These are phyloP conservation scores for Alloteropsis semialata DNA, from an alignment of 176 grass and related monocot species.

Conservation along the genomic window DNA sequence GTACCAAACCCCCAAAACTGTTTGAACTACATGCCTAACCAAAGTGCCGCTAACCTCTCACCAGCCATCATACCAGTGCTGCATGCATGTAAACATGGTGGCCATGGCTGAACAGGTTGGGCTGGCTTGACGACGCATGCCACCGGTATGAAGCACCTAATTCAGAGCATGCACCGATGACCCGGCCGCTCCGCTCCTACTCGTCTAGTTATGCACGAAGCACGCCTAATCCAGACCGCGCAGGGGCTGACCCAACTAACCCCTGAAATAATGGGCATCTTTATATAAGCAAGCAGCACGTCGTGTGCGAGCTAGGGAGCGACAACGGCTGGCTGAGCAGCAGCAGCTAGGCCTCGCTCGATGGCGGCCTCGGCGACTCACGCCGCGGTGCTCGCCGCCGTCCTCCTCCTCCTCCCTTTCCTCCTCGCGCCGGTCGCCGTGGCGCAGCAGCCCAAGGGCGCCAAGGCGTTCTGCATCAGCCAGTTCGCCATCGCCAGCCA, in stretches of 20 bases:
- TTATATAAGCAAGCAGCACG: slow-evolving; percentile 27
- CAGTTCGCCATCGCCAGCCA: slow-evolving; percentile 83
- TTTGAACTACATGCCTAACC: neutral
- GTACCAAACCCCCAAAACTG: neutral
- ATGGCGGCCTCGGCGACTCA: slow-evolving; percentile 35
- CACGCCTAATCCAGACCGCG: slow-evolving; percentile 3
- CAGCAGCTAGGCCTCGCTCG: neutral
- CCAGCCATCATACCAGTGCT: slow-evolving; percentile 6
- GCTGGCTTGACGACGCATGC: neutral
- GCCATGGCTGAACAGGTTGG: slow-evolving; percentile 28
- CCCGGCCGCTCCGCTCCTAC: slow-evolving; percentile 44
- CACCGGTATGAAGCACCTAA: slow-evolving; percentile 42
- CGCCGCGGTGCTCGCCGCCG: slow-evolving; percentile 20
- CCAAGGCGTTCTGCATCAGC: slow-evolving; percentile 67
- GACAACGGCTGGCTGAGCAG: neutral
- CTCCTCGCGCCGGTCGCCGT: slow-evolving; percentile 14
- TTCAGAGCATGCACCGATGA: slow-evolving; percentile 30
- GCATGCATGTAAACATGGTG: slow-evolving; percentile 4
- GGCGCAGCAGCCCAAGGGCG: slow-evolving; percentile 36
- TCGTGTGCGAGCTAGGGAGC: neutral
- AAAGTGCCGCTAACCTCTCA: slow-evolving; percentile 10
- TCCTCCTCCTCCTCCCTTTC: slow-evolving; percentile 39
- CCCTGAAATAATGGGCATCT: slow-evolving; percentile 8
- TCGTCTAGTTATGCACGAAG: neutral
- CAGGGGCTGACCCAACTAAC: slow-evolving; percentile 20